Evolutionary conservation across 2,329 filamentous ascomycete species (phyloP), one percentile per base, ranked within the genome.

Genomic region (Albifimbria verrucaria): DNA sequence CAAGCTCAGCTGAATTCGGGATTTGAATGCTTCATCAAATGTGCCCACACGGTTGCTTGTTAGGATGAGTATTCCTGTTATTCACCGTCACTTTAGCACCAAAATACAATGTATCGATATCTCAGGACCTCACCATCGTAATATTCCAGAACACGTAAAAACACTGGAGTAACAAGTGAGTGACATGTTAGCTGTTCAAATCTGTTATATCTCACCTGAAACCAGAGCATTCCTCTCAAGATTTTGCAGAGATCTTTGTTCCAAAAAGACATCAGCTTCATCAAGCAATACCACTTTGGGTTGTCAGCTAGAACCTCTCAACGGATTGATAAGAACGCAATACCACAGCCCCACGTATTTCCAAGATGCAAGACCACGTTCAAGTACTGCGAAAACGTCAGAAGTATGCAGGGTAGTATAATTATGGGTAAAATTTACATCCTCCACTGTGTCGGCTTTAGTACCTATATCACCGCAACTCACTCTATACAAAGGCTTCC

Each of bases 161-260:
- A 48, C n/a, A 48, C 45, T 48, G 18, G n/a, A 26, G 43, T 21
- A 24, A 12, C 18, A 25, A 17, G 45, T 28, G 11, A 10, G 18
- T 18, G 11, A 18, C 23, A 25, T 11, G 20, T 4, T 11, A 18
- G 20, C 7, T 7, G 7, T 21, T 17, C 20, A 23, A 10, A 18
- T 20, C 28, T 25, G 45, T 17, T 7, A n/a, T 24, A 28, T 17
- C 45, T 48, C n/a, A 48, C 45, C 45, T 48, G 45, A 48, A 28
- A 48, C 45, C 23, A 48, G 25, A 17, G 45, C 45, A 48, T 48
- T 48, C 18, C 28, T 48, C 9, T 48, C 45, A 10, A 24, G 25
- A 24, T 48, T 24, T 17, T 21, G 22, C 10, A 21, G 45, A 18
- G 45, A 48, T n/a, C 45, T 21, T 20, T 48, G 45, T n/a, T 21